phyloP scores from a whole-genome alignment of 2,329 filamentous ascomycete species.

The Plectosphaerella sp. region DNA sequence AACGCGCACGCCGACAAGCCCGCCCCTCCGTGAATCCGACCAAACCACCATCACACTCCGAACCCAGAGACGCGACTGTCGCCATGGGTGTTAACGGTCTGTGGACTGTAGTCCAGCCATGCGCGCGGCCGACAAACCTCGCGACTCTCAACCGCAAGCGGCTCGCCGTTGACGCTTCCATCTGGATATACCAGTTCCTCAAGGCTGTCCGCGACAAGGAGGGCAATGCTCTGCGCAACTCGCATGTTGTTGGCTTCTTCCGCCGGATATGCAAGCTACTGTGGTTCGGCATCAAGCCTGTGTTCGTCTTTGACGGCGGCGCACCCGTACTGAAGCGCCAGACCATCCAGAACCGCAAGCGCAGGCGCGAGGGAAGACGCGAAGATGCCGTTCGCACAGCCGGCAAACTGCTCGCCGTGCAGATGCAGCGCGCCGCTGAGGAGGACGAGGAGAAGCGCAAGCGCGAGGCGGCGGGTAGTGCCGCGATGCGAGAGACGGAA shows the following conservation, averaged over 20 bases:
- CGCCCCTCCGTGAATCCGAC: constrained; percentile 7
- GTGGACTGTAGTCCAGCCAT: constrained; percentile 94
- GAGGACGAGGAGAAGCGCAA: constrained; percentile 71
- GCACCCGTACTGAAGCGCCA: constrained; percentile 87
- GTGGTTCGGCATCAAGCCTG: constrained; percentile 92
- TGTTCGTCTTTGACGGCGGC: constrained; percentile 97
- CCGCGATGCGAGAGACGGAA: constrained; percentile 33
- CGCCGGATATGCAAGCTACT: constrained; percentile 95
- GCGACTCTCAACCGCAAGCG: constrained; percentile 95
- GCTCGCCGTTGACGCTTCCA: constrained; percentile 94
- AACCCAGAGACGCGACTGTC: constrained; percentile 5
- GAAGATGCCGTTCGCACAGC: constrained; percentile 93
- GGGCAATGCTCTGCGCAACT: constrained; percentile 92
- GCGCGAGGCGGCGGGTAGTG: constrained; percentile 23
- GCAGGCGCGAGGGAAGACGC: constrained; percentile 76
- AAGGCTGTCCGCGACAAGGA: constrained; percentile 99
- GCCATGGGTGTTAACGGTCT: constrained; percentile 96
- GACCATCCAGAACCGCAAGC: constrained; percentile 76
- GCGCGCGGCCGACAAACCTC: constrained; percentile 91
- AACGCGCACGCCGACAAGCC: not conserved
- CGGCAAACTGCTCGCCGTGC: constrained; percentile 83
- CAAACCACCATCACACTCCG: not conserved
- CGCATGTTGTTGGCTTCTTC: constrained; percentile 96
- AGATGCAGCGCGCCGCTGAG: constrained; percentile 87
- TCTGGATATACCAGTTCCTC: constrained; percentile 99